phyloP scores from a whole-genome alignment of 1,284 basidiomycete genomes.

The Grifola frondosa region DNA sequence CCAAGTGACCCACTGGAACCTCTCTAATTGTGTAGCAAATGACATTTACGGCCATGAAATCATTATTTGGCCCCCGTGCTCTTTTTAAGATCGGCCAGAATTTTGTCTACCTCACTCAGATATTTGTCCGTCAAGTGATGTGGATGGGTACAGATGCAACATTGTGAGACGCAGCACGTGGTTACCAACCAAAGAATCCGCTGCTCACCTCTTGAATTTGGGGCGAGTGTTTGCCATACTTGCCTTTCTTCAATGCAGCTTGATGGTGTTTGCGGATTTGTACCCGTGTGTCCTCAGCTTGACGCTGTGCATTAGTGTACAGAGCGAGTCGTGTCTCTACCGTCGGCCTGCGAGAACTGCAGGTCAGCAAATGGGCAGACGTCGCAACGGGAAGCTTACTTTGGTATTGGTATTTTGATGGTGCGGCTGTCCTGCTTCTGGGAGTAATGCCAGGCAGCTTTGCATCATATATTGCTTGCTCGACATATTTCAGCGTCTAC shows the following conservation, averaged over 20 bases:
- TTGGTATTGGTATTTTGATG: constrained; percentile 75
- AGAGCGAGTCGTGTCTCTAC: constrained; percentile 64
- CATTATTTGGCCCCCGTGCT: constrained; percentile 33
- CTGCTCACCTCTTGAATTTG: constrained; percentile 66
- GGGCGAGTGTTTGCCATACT: constrained; percentile 63
- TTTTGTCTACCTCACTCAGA: constrained; percentile 63
- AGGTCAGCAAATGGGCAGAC: not conserved
- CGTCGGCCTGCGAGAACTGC: constrained; percentile 54
- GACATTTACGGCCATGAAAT: not conserved
- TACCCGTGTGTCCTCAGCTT: constrained; percentile 72
- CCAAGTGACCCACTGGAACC: no score
- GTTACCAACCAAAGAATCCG: no score
- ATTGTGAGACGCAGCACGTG: no score
- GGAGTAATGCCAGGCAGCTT: constrained; percentile 70
- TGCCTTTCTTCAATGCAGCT: constrained; percentile 64
- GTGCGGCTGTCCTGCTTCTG: constrained; percentile 69
- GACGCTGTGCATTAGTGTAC: constrained; percentile 51
- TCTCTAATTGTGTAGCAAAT: not conserved
- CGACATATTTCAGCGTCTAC: constrained; percentile 73
- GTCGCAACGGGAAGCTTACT: constrained; percentile 42
- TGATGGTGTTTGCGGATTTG: constrained; percentile 71
- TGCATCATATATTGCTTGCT: constrained; percentile 68
- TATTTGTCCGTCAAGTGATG: constrained; percentile 50
- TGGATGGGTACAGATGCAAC: not conserved
- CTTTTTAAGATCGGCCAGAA: constrained; percentile 64